These are phyloP conservation scores for Eucalyptus shirleyi DNA, from an alignment of 345 rosid genomes.

Conservation along the genomic window DNA sequence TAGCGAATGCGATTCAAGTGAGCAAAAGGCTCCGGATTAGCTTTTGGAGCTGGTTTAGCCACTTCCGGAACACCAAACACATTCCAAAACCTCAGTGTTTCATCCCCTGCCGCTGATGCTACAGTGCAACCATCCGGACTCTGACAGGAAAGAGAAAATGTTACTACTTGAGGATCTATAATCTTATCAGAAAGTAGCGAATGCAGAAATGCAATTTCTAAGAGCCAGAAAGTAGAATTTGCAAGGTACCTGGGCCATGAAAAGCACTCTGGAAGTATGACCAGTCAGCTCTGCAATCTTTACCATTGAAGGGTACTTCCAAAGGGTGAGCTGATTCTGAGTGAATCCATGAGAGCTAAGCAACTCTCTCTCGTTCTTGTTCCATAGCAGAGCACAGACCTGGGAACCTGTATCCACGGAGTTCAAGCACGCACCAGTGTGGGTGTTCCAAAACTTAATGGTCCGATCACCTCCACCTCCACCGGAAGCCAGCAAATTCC, in stretches of 20 bases:
- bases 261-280: conserved; percentile 34
- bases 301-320: conserved; percentile 40
- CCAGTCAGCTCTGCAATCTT: conserved; percentile 31
- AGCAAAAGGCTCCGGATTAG: conserved; percentile 39
- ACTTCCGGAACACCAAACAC: conserved; percentile 56
- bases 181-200: not conserved
- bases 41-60: conserved; percentile 36
- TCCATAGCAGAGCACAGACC: conserved; percentile 33
- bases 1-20: conserved; percentile 44
- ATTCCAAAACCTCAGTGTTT: conserved; percentile 62
- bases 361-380: conserved; percentile 26
- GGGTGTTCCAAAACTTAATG: conserved; percentile 33
- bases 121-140: conserved; percentile 24
- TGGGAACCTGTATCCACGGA: conserved; percentile 33
- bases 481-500: conserved; percentile 27
- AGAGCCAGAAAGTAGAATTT: not conserved
- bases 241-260: conserved; percentile 16
- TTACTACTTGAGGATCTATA: not conserved
- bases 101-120: conserved; percentile 76
- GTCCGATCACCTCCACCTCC: conserved; percentile 26
- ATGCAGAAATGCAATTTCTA: not conserved
- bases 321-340: conserved; percentile 24
- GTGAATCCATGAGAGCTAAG: conserved; percentile 37
- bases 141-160: not conserved
- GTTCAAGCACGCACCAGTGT: conserved; percentile 34